Evolutionary conservation across 805 yeast genomes (phyloP).

Genomic region (Schizosaccharomyces osmophilus): DNA sequence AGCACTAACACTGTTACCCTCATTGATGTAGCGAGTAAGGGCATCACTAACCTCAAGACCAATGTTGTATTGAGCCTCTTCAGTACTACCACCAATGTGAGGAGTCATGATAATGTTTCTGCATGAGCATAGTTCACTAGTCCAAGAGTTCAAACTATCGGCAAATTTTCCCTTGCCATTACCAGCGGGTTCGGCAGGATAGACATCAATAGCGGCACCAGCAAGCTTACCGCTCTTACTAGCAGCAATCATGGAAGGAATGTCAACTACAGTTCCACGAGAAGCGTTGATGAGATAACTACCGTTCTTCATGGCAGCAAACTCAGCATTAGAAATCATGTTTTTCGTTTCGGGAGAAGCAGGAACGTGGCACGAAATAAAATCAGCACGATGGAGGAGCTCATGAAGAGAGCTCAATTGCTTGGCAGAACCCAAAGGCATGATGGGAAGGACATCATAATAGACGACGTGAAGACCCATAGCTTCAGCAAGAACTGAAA

Average conservation of each 20-base stretch:
- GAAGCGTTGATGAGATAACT: slow-evolving; percentile 85
- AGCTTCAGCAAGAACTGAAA: slow-evolving; percentile 88
- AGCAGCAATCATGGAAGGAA: slow-evolving; percentile 78
- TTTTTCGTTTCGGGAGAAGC: slow-evolving; percentile 80
- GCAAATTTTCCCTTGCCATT: slow-evolving; percentile 66
- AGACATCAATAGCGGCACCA: slow-evolving; percentile 92
- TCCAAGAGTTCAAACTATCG: slow-evolving; percentile 57
- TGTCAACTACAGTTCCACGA: slow-evolving; percentile 92
- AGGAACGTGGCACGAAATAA: slow-evolving; percentile 83
- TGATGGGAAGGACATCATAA: slow-evolving; percentile 75
- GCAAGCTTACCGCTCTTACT: slow-evolving; percentile 82
- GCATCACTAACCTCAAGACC: slow-evolving; percentile 86
- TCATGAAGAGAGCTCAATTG: slow-evolving; percentile 74
- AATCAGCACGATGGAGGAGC: slow-evolving; percentile 58
- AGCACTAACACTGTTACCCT: slow-evolving; percentile 83
- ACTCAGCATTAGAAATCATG: slow-evolving; percentile 69
- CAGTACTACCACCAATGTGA: slow-evolving; percentile 97
- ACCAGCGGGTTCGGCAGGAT: slow-evolving; percentile 90
- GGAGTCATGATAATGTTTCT: slow-evolving; percentile 85
- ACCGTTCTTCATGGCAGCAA: slow-evolving; percentile 91
- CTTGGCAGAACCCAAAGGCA: slow-evolving; percentile 90
- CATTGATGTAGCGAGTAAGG: slow-evolving; percentile 75
- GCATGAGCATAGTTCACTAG: slow-evolving; percentile 53
- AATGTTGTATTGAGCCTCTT: slow-evolving; percentile 93
- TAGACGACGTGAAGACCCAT: slow-evolving; percentile 92